phyloP scores from a whole-genome alignment of 768 basidiomycete species.

The Podaxis sp. region DNA sequence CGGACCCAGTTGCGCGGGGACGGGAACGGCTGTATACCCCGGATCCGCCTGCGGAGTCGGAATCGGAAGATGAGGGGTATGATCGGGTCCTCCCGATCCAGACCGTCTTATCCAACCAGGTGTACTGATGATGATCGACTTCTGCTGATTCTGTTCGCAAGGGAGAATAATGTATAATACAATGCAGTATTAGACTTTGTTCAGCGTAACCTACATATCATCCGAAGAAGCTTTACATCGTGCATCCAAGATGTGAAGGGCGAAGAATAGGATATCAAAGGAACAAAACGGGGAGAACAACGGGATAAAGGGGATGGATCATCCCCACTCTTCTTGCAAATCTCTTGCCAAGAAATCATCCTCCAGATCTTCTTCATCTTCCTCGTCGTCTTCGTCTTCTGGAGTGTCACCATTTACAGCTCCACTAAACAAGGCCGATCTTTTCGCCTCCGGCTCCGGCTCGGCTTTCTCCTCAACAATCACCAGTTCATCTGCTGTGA shows the following conservation, averaged over 20 bases:
- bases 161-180: not conserved
- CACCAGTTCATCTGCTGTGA: conserved; percentile 53
- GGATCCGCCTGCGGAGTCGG: conserved; percentile 6
- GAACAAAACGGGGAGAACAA: conserved; percentile 15
- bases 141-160: not conserved
- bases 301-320: conserved; percentile 21
- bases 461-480: conserved; percentile 19
- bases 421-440: conserved; percentile 15
- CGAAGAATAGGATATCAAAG: conserved; percentile 16
- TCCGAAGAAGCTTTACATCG: conserved; percentile 9
- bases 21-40: not conserved
- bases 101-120: not conserved
- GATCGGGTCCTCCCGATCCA: conserved; percentile 10
- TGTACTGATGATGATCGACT: not conserved
- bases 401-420: conserved; percentile 23
- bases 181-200: conserved; percentile 1
- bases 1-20: not conserved
- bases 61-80: conserved; percentile 15
- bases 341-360: conserved; percentile 84
- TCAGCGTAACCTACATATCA: conserved; percentile 14
- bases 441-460: conserved; percentile 18
- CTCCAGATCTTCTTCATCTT: conserved; percentile 55
- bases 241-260: conserved; percentile 5
- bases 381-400: conserved; percentile 41
- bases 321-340: conserved; percentile 78